Percentiles rank a stretch among this genome's conserved stretches.
Evolutionary conservation across 148 eudicot genomes (phyloP).

Genomic region (Amaranthus cruentus): DNA sequence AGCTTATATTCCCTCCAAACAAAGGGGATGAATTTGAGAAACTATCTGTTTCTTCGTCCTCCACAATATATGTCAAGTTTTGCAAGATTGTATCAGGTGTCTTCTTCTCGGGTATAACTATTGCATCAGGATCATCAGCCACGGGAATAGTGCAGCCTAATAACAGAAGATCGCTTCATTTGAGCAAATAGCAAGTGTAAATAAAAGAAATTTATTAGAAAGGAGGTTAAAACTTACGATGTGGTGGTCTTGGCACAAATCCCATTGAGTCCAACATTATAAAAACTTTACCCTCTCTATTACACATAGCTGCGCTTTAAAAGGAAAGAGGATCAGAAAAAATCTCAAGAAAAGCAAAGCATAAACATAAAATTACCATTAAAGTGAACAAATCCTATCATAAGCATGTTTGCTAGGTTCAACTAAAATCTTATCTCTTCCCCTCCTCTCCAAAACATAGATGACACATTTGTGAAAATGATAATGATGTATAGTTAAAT

Average conservation of each 20-base stretch:
- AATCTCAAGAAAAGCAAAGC: constrained; percentile 1
- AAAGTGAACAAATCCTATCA: not conserved
- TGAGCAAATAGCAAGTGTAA: constrained; percentile 7
- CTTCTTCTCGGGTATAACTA: constrained; percentile 63
- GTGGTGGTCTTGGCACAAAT: constrained; percentile 68
- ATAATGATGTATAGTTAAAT: not conserved
- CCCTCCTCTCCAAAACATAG: not conserved
- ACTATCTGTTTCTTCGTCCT: constrained; percentile 42
- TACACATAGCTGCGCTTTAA: constrained; percentile 81
- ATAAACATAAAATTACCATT: not conserved
- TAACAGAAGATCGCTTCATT: constrained; percentile 11
- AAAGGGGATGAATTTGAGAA: constrained; percentile 60
- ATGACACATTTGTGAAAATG: not conserved
- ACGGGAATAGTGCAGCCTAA: constrained; percentile 90
- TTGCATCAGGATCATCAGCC: constrained; percentile 55
- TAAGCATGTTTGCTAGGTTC: not conserved
- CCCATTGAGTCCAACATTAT: constrained; percentile 74
- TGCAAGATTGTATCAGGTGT: constrained; percentile 50
- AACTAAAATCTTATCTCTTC: not conserved
- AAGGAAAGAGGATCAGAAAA: constrained; percentile 26
- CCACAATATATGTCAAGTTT: constrained; percentile 58
- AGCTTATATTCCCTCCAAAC: constrained; percentile 91
- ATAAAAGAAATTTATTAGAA: not conserved
- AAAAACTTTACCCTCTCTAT: constrained; percentile 77
- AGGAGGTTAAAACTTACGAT: constrained; percentile 54